Evolutionary conservation across 2,329 filamentous ascomycete species (phyloP), one percentile per base, ranked within the genome.

Genomic region (Trichoderma semiorbis): DNA sequence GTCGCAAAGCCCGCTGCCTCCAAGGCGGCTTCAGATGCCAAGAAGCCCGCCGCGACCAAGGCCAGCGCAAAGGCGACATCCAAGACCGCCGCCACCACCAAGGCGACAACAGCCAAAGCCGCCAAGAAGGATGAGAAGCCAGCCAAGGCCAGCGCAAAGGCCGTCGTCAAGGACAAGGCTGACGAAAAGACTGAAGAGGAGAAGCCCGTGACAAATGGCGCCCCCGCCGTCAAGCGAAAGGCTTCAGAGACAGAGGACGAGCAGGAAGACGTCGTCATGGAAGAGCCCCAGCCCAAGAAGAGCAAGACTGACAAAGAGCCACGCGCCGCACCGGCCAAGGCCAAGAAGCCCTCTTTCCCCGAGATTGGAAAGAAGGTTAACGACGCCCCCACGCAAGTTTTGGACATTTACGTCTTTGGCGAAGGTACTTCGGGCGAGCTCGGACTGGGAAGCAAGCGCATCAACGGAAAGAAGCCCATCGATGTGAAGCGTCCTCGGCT

Each of bases 401-500:
- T 72, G 47, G 69, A 73, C 47, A 57, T 73, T 28, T 73, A 73
- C 60, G 72, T 73, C 43, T 73, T 73, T n/a, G 72, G 72, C n/a
- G 72, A 73, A 28, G 72, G 72, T 30, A 69, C 72, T 32, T 73
- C 72, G 1, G 72, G 72, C 30, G 72, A 73, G 53, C 69, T 73
- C 32, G 72, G 72, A 5, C 72, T 73, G 26, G 72, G 72, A 24
- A 73, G 72, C 73, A 90, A 89, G 78, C 85, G 78, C 47, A 89
- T 89, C 76, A 83, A 87, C 72, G 84, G 84, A 74, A 88, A 88
- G 83, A 86, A 85, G 80, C 86, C 87, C 47, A 89, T 92, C 75
- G 91, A 94, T 65, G 93, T 92, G 32, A 95, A 93, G 92, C 92
- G 93, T 34, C 93, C 93, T 21, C 91, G 89, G 74, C 91, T 95